These are phyloP conservation scores for Acanthamoeba castellanii DNA, from an alignment of 208 protist species.

Conservation along the genomic window DNA sequence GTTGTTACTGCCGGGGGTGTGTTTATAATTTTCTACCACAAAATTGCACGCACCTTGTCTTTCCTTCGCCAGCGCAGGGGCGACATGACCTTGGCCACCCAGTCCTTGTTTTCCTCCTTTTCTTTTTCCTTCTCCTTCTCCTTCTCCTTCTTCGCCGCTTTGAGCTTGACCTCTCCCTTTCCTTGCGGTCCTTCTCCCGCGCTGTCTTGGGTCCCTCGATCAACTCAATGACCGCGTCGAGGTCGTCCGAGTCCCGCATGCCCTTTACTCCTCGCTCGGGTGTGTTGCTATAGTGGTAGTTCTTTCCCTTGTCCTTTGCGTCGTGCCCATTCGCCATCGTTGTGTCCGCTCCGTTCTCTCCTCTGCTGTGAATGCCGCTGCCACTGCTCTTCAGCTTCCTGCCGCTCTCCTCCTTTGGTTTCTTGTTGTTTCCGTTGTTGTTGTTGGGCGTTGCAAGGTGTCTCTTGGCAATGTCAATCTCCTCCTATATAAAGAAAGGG, in stretches of 20 bases:
- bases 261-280: background rate
- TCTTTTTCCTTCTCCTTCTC: background rate
- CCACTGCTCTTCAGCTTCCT: background rate
- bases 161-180: background rate
- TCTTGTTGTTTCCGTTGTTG: background rate
- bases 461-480: no score
- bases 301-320: background rate
- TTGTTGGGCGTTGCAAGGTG: no score
- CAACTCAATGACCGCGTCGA: background rate
- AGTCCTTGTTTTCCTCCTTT: background rate
- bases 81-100: conserved; percentile 24
- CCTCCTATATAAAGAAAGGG: no score
- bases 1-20: no score
- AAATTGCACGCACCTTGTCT: no score
- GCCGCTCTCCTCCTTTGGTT: background rate
- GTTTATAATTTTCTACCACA: no score
- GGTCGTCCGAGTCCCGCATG: background rate
- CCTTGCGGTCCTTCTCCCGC: background rate
- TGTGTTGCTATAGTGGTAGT: background rate
- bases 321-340: no score
- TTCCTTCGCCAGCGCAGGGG: conserved; percentile 25
- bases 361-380: background rate
- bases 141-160: background rate
- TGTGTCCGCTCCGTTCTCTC: background rate
- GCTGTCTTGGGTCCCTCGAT: background rate